Evolutionary conservation across 371 early-diverging fungal species (phyloP).

Genomic region (Catenaria anguillulae): DNA sequence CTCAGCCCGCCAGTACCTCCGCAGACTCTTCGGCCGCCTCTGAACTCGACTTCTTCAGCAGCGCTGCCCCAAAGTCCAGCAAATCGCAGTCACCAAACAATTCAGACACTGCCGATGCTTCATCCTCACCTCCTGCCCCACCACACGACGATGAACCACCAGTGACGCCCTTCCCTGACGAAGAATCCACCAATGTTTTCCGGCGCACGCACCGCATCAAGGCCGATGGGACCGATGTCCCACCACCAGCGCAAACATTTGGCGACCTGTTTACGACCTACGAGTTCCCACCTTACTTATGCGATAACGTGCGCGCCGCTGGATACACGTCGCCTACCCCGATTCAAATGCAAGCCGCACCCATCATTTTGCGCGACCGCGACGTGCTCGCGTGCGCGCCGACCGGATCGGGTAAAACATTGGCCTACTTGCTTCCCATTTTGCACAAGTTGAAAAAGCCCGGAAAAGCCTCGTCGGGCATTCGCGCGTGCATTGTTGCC

Average conservation of each 20-base stretch:
- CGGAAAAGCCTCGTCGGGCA: constrained; percentile 49
- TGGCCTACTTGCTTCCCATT: constrained; percentile 86
- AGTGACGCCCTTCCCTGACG: neutral
- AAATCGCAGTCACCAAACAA: no score
- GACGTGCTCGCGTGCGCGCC: constrained; percentile 87
- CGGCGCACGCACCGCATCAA: constrained; percentile 61
- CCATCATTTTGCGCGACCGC: constrained; percentile 55
- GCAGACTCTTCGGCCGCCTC: no score
- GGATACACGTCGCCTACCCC: constrained; percentile 84
- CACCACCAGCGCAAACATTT: constrained; percentile 67
- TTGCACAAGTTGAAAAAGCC: constrained; percentile 47
- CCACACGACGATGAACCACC: neutral
- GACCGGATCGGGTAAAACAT: constrained; percentile 97
- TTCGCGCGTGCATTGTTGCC: constrained; percentile 78
- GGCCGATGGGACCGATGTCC: constrained; percentile 72
- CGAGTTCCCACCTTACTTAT: constrained; percentile 45
- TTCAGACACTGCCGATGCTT: no score
- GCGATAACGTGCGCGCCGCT: constrained; percentile 39
- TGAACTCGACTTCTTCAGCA: neutral
- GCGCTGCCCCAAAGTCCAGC: no score
- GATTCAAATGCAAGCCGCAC: constrained; percentile 89
- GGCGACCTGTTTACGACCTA: constrained; percentile 55
- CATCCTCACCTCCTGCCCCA: neutral
- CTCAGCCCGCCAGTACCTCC: no score
- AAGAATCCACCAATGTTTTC: constrained; percentile 14